These are phyloP conservation scores for Aspergillus mulundensis DNA, from an alignment of 495 filamentous ascomycete genomes.

Conservation along the genomic window DNA sequence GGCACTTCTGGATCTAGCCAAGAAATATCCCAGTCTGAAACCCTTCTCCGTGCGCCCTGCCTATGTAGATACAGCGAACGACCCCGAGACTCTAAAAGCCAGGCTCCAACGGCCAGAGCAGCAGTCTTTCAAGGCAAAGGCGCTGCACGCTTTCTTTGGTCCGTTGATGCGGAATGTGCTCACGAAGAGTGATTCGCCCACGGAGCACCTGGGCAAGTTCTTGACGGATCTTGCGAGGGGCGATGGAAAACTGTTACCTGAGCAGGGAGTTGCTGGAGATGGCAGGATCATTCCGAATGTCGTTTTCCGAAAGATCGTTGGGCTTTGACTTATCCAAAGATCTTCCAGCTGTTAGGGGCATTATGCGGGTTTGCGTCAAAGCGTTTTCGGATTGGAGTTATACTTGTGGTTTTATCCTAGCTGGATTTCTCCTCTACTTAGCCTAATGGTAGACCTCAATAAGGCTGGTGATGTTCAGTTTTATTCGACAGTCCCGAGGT, in stretches of 20 bases:
- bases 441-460: no score
- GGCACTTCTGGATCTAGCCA: conserved; percentile 42
- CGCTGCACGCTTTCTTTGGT: conserved; percentile 6
- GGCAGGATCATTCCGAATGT: conserved; percentile 47
- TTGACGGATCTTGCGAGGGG: conserved; percentile 59
- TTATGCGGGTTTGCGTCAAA: no score
- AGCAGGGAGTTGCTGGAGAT: conserved; percentile 40
- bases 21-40: conserved; percentile 42
- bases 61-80: conserved; percentile 44
- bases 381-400: not conserved
- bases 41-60: conserved; percentile 51
- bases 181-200: conserved; percentile 23
- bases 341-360: no score
- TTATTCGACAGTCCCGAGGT: no score
- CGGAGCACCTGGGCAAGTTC: conserved; percentile 36
- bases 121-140: not conserved
- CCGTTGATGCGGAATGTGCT: conserved; percentile 14
- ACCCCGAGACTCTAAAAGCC: conserved; percentile 47
- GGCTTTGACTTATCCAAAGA: conserved; percentile 9
- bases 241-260: conserved; percentile 30
- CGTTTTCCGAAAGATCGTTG: conserved; percentile 32
- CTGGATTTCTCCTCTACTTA: no score
- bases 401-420: not conserved
- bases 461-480: no score
- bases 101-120: conserved; percentile 24